Evolutionary conservation across 2,329 filamentous ascomycete genomes (phyloP), one percentile per base, ranked within the genome.

Genomic region (Xylariaceae sp.): DNA sequence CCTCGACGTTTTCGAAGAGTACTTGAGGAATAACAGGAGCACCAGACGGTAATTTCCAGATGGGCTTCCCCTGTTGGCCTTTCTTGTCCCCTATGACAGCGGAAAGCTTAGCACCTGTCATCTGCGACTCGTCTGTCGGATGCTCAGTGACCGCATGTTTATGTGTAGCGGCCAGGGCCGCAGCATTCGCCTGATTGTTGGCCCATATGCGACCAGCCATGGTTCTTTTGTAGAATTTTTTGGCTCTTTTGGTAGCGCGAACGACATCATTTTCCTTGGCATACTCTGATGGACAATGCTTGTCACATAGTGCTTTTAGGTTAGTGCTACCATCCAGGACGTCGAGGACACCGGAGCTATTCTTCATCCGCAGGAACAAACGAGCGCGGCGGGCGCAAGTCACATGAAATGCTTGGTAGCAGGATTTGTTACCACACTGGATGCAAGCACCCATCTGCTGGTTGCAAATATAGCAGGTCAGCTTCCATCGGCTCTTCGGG

Each of bases 371-470:
- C 59, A 99, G 77, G 66, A 90, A 97, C 0, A 99, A 79, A 57
- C 87, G 86, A 44, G 92, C 91, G 63, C 89, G 84, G 50, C 94
- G 84, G 19, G 94, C 94, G 69, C 94, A 99, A 5, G 94, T 97
- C 49, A 97, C 91, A 71, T 99, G 94, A 69, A 99, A 99, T 9
- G 94, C 94, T 65, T 93, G 87, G 66, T 96, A 99, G 71, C 94
- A 99, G 56, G 88, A 90, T 72, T 97, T 97, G 75, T 97, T 97
- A 55, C 92, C 90, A 71, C 94, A 99, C 70, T 99, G 94, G 55
- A 99, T 97, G 70, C 93, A 97, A 39, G 94, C 93, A 18, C 94
- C 94, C 94, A 99, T 99, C 63, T 87, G 88, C 72, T 99, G 94
- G 60, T 91, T 88, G 73, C 94, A 99, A 51, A 99, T 95, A 70